A percentile compares a stretch with the other conserved stretches of the same genome.
Evolutionary conservation across 2,329 filamentous ascomycete species (phyloP).

Genomic region (Cryphonectria parasitica): DNA sequence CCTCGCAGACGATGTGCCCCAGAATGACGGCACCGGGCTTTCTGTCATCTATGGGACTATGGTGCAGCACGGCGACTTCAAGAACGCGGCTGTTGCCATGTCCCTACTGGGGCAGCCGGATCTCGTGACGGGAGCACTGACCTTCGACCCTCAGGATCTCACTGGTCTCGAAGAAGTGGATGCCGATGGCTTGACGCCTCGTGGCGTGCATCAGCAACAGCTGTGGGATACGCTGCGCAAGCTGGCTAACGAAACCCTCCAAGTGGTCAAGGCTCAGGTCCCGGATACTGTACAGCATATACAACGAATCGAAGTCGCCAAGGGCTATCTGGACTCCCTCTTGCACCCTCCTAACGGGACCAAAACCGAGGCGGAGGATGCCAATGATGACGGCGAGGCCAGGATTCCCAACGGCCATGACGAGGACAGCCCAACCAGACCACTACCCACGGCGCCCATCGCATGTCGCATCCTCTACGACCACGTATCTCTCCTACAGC

Average conservation of each 20-base stretch:
- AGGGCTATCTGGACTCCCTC: slow-evolving; percentile 27
- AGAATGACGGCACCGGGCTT: slow-evolving; percentile 29
- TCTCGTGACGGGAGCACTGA: slow-evolving; percentile 6
- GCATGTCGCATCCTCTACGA: background rate
- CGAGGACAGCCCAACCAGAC: background rate
- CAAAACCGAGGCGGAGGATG: background rate
- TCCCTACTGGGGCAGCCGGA: slow-evolving; percentile 18
- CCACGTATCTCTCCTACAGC: slow-evolving; percentile 1
- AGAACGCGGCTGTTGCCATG: slow-evolving; percentile 18
- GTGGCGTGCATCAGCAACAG: background rate
- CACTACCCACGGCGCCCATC: background rate
- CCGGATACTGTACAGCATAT: slow-evolving; percentile 29
- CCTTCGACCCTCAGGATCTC: slow-evolving; percentile 9
- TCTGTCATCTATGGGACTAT: slow-evolving; percentile 17
- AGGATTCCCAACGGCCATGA: background rate
- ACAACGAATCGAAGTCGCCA: slow-evolving; percentile 29
- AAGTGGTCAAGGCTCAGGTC: slow-evolving; percentile 16
- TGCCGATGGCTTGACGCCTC: background rate
- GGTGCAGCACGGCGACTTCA: slow-evolving; percentile 17
- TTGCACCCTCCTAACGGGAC: slow-evolving; percentile 3
- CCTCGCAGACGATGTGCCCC: slow-evolving; percentile 21
- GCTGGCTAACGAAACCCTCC: slow-evolving; percentile 3
- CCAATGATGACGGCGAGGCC: background rate
- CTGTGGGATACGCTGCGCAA: background rate
- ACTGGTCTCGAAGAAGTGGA: background rate